Conservation (phyloP, 192 early-diverging fungal species). For the Rhizophlyctis rosea region DNA sequence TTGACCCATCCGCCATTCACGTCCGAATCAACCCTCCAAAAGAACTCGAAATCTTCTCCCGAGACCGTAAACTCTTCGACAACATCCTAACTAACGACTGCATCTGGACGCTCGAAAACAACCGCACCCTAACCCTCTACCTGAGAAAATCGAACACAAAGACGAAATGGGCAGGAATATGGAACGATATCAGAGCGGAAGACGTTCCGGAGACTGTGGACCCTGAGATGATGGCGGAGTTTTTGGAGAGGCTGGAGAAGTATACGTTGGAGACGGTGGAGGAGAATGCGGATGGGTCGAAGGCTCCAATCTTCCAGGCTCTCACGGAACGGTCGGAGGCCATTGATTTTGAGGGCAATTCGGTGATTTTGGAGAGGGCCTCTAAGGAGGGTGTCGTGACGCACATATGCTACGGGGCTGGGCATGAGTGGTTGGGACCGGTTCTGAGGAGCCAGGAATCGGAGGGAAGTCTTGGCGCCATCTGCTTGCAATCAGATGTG, state of each 20-base stretch:
- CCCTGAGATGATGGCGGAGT: constrained; percentile 11
- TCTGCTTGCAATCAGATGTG: constrained; percentile 17
- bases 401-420: constrained; percentile 2
- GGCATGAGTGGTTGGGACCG: constrained; percentile 18
- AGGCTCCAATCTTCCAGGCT: constrained; percentile 5
- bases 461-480: neutral
- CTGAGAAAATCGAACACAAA: constrained; percentile 15
- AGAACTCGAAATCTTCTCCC: constrained; percentile 13
- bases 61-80: constrained; percentile 9
- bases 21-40: constrained; percentile 4
- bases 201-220: constrained; percentile 29
- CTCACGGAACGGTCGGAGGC: constrained; percentile 30
- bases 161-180: constrained; percentile 27
- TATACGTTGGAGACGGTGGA: constrained; percentile 14
- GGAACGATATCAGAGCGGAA: constrained; percentile 21
- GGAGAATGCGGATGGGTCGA: neutral
- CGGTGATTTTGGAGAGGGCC: constrained; percentile 11
- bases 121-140: constrained; percentile 25
- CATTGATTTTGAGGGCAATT: constrained; percentile 30
- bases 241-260: constrained; percentile 24
- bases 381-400: neutral
- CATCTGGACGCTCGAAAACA: constrained; percentile 31
- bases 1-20: neutral
- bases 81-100: constrained; percentile 23
- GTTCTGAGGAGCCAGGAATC: neutral